Base-by-base conservation (phyloP, 2,329 filamentous ascomycete species). In the Apiospora koreana region DNA sequence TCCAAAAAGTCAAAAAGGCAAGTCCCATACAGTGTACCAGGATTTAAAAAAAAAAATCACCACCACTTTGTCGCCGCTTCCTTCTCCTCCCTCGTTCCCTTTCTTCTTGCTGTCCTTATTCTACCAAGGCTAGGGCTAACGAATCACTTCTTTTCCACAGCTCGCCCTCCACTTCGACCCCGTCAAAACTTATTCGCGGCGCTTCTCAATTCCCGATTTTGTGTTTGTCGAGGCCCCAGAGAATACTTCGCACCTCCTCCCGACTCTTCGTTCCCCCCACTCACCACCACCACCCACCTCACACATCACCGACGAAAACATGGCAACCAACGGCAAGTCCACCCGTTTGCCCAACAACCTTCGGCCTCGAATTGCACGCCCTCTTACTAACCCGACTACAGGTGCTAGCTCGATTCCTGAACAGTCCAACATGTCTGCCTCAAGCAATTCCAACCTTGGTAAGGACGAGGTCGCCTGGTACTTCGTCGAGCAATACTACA, bases 401-500 rank as follows among this genome's bases (percentile, higher is more conserved):
- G 76, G 79, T 71, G 76, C 80, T 62, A 74, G 79, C 72, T 74
- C 72, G 65, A 50, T 76, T 48, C 72, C 74, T 69, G 78, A 76
- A 72, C 76, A 79, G 78, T 72, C 76, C 77, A 73, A 74, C 78
- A 31, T 62, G 50, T 73, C 69, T 64, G 54, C 72, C 45, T 74
- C 69, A 65, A 68, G 76, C 69, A 83, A 81, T 77, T 84, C 79
- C 79, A 86, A 88, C 76, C 83, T 90, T 50, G 86, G 87, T 77
- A 98, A 97, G 86, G 94, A 97, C 81, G 94, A 98, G 85, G 94
- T 99, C 76, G 96, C 94, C 83, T 99, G 96, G 96, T 98, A 95
- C 86, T 99, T 99, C 77, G 96, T 99, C 71, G 95, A 98, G 88
- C 94, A 97, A 83, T 99, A 98, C 87, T 99, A 99, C 85, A 98